A percentile compares a stretch with the other conserved stretches of the same genome.
phyloP scores from a whole-genome alignment of 352 stramenopile genomes.

The Hyaloperonospora brassicae region DNA sequence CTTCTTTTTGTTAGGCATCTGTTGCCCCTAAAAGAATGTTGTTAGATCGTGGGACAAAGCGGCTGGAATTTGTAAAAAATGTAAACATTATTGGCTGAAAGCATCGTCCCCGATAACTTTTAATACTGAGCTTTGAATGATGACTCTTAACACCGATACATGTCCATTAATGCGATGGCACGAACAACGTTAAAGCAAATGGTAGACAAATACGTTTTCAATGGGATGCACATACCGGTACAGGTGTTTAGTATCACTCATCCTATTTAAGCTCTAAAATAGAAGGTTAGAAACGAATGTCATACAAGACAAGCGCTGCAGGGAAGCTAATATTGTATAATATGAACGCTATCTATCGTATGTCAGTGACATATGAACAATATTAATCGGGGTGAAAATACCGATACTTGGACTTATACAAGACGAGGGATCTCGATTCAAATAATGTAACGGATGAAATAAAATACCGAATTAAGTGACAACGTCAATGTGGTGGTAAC shows the following conservation, averaged over 20 bases:
- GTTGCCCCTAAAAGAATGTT: no score
- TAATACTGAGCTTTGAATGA: not conserved
- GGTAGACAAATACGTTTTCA: not conserved
- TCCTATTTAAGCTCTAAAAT: slow-evolving; percentile 4
- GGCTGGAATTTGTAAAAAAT: no score
- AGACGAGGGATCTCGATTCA: no score
- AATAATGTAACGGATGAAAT: no score
- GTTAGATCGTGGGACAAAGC: no score
- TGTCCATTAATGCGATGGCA: not conserved
- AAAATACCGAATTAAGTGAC: no score
- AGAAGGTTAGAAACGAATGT: no score
- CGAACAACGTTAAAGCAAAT: slow-evolving; percentile 3
- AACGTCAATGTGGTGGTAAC: no score
- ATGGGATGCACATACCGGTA: slow-evolving; percentile 1
- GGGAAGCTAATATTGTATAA: slow-evolving; percentile 1
- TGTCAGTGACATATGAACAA: slow-evolving; percentile 1
- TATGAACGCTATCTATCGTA: not conserved
- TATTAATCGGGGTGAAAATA: not conserved
- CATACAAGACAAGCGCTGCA: not conserved
- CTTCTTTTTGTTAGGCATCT: no score
- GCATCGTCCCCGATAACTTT: no score
- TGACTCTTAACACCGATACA: not conserved
- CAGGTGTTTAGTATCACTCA: slow-evolving; percentile 6
- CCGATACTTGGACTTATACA: no score
- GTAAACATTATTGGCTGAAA: no score